Conservation (phyloP, 176 grass and related monocot species). For the Juncus inflexus region DNA sequence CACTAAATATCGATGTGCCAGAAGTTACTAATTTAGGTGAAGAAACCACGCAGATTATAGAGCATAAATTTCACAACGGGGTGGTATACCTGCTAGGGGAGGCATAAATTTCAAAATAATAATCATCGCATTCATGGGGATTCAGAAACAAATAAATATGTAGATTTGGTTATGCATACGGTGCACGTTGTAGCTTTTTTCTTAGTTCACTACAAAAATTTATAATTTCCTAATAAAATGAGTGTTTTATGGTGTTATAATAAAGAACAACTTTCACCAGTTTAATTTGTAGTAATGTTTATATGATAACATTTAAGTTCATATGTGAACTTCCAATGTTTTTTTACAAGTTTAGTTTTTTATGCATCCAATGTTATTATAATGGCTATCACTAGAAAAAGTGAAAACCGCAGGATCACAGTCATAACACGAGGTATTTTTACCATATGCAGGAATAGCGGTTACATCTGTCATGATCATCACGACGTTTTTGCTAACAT, state of each 20-base stretch:
- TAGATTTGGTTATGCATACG: too few species aligned
- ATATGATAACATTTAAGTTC: too few species aligned
- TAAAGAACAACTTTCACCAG: too few species aligned
- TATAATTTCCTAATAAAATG: too few species aligned
- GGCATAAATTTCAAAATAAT: too few species aligned
- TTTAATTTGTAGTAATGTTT: too few species aligned
- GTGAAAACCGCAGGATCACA: too few species aligned
- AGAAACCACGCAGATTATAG: slow-evolving; percentile 41
- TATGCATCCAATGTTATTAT: neutral
- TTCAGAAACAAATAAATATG: too few species aligned
- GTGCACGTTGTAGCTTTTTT: too few species aligned
- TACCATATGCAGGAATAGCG: slow-evolving; percentile 39
- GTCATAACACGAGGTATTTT: neutral
- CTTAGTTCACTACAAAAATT: too few species aligned
- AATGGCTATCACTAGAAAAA: neutral
- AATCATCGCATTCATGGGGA: too few species aligned
- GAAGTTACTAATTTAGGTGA: slow-evolving; percentile 33
- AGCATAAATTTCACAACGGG: slow-evolving; percentile 58
- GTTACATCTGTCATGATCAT: slow-evolving; percentile 47
- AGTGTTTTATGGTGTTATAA: too few species aligned
- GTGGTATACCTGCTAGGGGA: slow-evolving; percentile 74
- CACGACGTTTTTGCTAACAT: slow-evolving; percentile 44
- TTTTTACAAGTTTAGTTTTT: neutral
- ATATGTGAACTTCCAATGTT: neutral
- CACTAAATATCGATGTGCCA: slow-evolving; percentile 38